Percentiles rank a stretch among this genome's conserved stretches.
Conservation (phyloP, 2,329 filamentous ascomycete genomes). For the Fusarium robinianum region DNA sequence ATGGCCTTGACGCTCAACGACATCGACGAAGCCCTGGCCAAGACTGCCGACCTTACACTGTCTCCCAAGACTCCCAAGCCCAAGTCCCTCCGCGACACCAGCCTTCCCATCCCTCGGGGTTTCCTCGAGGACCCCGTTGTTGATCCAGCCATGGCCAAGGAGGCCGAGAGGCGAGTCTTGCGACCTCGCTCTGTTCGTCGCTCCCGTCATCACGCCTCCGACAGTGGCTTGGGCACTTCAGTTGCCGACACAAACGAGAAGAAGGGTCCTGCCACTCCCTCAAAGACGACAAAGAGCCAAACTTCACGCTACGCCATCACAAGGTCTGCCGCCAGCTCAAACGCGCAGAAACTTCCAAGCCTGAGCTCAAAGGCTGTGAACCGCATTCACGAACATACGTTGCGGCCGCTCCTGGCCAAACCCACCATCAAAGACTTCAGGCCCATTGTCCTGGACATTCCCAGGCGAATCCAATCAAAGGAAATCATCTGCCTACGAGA, state of each 20-base stretch:
- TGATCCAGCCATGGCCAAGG: slow-evolving; percentile 52
- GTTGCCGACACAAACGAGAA: slow-evolving; percentile 66
- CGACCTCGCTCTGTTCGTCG: slow-evolving; percentile 60
- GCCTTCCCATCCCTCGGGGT: slow-evolving; percentile 62
- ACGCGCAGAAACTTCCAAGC: slow-evolving; percentile 56
- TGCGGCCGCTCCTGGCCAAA: slow-evolving; percentile 77
- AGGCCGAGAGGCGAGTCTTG: slow-evolving; percentile 54
- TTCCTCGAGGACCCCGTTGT: slow-evolving; percentile 62
- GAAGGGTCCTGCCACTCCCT: slow-evolving; percentile 46
- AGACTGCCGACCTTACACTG: slow-evolving; percentile 48
- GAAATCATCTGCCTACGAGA: slow-evolving; percentile 91
- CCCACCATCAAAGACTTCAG: slow-evolving; percentile 78
- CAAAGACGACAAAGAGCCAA: slow-evolving; percentile 45
- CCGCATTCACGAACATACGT: slow-evolving; percentile 78
- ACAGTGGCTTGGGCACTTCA: slow-evolving; percentile 87
- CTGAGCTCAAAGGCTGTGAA: slow-evolving; percentile 72
- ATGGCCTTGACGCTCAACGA: slow-evolving; percentile 68
- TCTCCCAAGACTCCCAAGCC: slow-evolving; percentile 41
- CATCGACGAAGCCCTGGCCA: slow-evolving; percentile 65
- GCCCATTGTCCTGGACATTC: slow-evolving; percentile 76
- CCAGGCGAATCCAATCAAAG: slow-evolving; percentile 77
- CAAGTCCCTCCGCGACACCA: slow-evolving; percentile 56
- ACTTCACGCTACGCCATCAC: slow-evolving; percentile 59
- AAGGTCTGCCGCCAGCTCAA: slow-evolving; percentile 58
- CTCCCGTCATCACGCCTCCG: slow-evolving; percentile 72